Base-by-base conservation (phyloP, 2,329 filamentous ascomycete genomes). In the Xylaria sp. region DNA sequence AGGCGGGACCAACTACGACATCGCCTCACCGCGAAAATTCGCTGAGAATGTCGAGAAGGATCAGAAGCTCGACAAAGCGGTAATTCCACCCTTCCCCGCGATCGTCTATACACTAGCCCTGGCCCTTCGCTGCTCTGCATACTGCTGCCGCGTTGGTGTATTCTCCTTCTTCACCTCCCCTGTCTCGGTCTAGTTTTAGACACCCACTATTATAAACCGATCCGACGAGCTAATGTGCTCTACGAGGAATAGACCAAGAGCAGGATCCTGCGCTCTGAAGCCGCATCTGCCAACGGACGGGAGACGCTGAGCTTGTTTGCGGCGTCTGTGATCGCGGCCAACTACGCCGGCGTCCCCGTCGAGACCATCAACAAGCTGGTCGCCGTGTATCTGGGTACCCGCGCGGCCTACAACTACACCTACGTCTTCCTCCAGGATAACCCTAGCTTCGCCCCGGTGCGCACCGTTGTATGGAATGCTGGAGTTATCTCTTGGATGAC, bases 381-480 rank as follows among this genome's bases (percentile, higher is more conserved):
- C 39, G 65, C 79, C 33, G 73, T 74, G 39, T 85, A 85, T 63
- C 66, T 85, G 20, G 75, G 68, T 38, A 76, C 75, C 69, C 80
- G 84, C 20, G 64, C 75, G 27, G 70, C 73, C 47, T 86, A 81
- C 76, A 80, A 81, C 75, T 68, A 78, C 66, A 70, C 77, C 38
- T 86, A 86, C 69, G 70, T 86, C 55, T 73, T 74, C 58, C 72
- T 85, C 53, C 80, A 82, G 70, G 79, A 79, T 15, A 80, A 83
- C 68, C 75, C 76, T 58, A 76, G 73, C 60, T 66, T 80, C 25
- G 78, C 79, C 6, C 71, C 71, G 2, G 11, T 84, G 47, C 75
- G 84, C 57, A 81, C 77, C 61, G 13, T 80, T 1, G 62, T 74
- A 17, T 86, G 82, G 82, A 55, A 71, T 2, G 62, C 69, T 1